Evolutionary conservation across 208 protist genomes (phyloP), one percentile per base, ranked within the genome.

Genomic region (Perkinsela sp.): DNA sequence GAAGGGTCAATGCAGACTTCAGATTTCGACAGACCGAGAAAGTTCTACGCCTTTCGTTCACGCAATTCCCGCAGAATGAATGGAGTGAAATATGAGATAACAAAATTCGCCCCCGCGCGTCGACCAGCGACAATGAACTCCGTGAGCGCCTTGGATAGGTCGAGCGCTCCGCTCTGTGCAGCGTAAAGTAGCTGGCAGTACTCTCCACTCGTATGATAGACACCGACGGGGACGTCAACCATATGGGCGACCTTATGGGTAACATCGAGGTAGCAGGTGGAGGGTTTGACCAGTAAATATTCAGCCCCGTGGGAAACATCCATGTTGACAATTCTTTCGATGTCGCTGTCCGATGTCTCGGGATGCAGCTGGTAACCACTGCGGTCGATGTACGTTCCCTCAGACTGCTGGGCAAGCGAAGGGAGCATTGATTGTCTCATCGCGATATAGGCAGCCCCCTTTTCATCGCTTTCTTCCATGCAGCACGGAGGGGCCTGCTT

Each of bases 241-340:
- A 6, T 57, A 48, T 83, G 48, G 66, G 72, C 76, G 0, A 83
- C 71, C 15, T 78, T 69, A 6, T 72, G 66, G 16, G 84, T 68
- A 2, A 90, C 76, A 67, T 90, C 85, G 15, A 90, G 30, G 31
- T 90, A 90, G 1, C 83, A 79, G 32, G 79, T 72, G 6, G 80
- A 83, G 0, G 85, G 85, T 71, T 90, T 90, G 28, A 90, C 85
- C 83, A 90, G 88, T 1, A 90, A 1, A 29, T 86, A 79, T 68
- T 89, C 85, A 0, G 85, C 85, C 29, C 85, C 82, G 68, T 86
- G 75, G 28, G 22, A 30, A 16, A 76, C 68, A 48, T 82, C 77
- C 67, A 75, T 67, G n/a, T 65, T 30, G 0, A 30, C 48, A n/a
- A 57, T 57, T 57, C 13, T 22, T n/a, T 6, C 22, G 40, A 57